These are phyloP conservation scores for Elsinoe australis DNA, from an alignment of 2,329 filamentous ascomycete species.

Conservation along the genomic window DNA sequence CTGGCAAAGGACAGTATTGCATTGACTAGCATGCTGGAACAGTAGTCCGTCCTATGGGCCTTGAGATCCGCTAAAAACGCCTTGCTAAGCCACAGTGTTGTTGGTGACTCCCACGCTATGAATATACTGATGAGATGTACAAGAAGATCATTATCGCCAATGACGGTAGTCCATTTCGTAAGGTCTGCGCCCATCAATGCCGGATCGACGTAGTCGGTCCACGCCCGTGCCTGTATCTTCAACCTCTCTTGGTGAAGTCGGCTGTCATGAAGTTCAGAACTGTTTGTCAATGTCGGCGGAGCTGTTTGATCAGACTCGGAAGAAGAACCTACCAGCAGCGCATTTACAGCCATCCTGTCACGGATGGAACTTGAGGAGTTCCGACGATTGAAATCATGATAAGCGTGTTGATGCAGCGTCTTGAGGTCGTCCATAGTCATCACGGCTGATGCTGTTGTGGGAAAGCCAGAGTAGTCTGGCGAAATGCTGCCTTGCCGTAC, in stretches of 20 bases:
- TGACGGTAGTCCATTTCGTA: background rate
- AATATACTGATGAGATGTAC: slow-evolving; percentile 6
- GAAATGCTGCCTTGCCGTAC: background rate
- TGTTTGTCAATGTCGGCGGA: slow-evolving; percentile 6
- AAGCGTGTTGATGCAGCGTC: slow-evolving; percentile 2
- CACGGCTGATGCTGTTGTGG: background rate
- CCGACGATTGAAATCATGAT: slow-evolving; percentile 6
- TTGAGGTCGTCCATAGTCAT: slow-evolving; percentile 2
- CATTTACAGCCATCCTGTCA: slow-evolving; percentile 8
- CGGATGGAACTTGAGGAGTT: slow-evolving; percentile 10
- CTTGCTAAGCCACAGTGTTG: background rate
- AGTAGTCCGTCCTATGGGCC: background rate
- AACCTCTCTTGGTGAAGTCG: background rate
- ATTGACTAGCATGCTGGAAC: slow-evolving; percentile 7
- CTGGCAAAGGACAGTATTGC: background rate
- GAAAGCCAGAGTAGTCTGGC: background rate
- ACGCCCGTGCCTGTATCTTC: background rate
- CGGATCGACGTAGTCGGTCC: background rate
- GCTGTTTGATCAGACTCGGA: background rate
- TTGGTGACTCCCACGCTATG: slow-evolving; percentile 2
- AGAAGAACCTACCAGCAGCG: slow-evolving; percentile 1
- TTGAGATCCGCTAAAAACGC: slow-evolving; percentile 3
- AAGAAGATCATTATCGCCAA: slow-evolving; percentile 8
- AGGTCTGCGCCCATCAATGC: background rate
- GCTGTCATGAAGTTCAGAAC: slow-evolving; percentile 6